A percentile compares a stretch with the other conserved stretches of the same genome.
phyloP scores from a whole-genome alignment of 139 green algal species.

The Closterium sp. region DNA sequence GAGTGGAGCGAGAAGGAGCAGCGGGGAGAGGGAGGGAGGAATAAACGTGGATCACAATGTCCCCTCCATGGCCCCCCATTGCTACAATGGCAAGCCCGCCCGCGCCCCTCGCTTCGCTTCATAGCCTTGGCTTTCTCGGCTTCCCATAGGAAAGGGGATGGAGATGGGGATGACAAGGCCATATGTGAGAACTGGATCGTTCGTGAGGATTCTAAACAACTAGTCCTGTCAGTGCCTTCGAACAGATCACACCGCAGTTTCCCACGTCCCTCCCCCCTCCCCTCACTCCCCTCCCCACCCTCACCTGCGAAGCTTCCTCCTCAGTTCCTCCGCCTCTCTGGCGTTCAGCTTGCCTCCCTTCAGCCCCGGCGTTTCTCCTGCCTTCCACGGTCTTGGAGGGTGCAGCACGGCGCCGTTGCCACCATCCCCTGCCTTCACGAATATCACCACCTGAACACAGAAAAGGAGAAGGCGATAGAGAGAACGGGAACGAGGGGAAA shows the following conservation, averaged over 20 bases:
- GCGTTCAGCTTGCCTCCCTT: not conserved
- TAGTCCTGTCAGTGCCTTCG: no score
- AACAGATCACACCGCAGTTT: no score
- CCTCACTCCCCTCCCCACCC: not conserved
- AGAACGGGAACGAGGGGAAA: not conserved
- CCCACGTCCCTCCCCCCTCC: not conserved
- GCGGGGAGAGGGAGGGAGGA: not conserved
- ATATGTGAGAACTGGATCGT: no score
- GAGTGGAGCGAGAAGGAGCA: no score
- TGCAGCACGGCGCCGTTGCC: constrained; percentile 29
- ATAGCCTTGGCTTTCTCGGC: no score
- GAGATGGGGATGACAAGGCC: no score
- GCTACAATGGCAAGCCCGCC: constrained; percentile 14
- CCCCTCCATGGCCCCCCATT: constrained; percentile 36
- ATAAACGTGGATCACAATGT: constrained; percentile 21
- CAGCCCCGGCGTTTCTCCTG: not conserved
- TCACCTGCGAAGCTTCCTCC: not conserved
- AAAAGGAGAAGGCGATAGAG: not conserved
- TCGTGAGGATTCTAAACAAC: no score
- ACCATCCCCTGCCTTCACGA: constrained; percentile 22
- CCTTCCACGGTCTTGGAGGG: not conserved
- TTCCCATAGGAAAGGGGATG: no score
- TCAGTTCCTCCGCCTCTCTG: not conserved
- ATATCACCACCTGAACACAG: constrained; percentile 42
- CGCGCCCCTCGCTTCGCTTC: no score